Base-by-base conservation (phyloP, 371 early-diverging fungal species). In the Mortierella sp. region DNA sequence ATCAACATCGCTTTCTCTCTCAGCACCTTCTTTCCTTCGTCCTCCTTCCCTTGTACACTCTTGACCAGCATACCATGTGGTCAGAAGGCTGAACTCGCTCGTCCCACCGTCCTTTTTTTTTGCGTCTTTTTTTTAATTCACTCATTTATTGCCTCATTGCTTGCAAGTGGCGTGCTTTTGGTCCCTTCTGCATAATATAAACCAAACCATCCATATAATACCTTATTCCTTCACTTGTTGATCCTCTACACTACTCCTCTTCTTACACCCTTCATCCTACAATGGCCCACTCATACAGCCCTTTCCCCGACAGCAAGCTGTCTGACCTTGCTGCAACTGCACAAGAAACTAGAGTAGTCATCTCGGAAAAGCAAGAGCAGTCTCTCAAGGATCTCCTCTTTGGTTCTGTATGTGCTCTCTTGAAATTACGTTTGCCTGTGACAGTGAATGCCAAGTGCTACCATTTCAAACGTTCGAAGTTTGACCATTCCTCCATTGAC, bases 351-450 rank as follows among this genome's bases (percentile, higher is more conserved):
- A 75, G 76, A 62, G 76, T 81, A 8, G 62, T 75, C 0, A 76
- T 81, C 64, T 76, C 83, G 59, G 83, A 81, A 52, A 81, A 81
- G 73, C 72, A 64, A 51, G 76, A 81, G 64, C 73, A 81, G 55
- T 81, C 84, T 26, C 69, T 83, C 62, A 83, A 83, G 63, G 84
- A 84, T 55, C 75, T 84, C 8, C 69, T 73, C 47, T 84, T 84
- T 78, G 84, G 84, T 18, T 84, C 84, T 37, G 84, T 84, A 84
- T 55, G 84, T 49, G 16, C 5, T 16, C 30, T 60, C 28, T 45
- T 18, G 9, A 20, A 10, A 9, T 9, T 4, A 1, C 55, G 18
- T 54, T 20, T 54, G 55, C n/a, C 55, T 54, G 10, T 10, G 11
- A 43, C 43, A 43, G 43, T 43, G 14, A 49, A 35, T 10, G 12